phyloP scores from a whole-genome alignment of 192 early-diverging fungal genomes.

The Linnemannia elongata region DNA sequence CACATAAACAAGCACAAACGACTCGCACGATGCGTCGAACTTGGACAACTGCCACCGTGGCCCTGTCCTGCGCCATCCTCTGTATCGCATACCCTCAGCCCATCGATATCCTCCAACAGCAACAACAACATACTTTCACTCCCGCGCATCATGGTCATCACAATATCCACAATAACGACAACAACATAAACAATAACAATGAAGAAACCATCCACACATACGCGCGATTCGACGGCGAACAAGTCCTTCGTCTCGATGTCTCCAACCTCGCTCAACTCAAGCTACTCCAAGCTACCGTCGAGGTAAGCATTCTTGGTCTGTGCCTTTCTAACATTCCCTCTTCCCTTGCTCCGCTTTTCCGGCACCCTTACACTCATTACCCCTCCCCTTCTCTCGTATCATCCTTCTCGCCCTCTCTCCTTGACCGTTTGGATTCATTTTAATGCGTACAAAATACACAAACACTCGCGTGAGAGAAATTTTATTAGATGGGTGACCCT shows the following conservation, averaged over 20 bases:
- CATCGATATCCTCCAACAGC: constrained; percentile 1
- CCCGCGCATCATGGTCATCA: not conserved
- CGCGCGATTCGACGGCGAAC: constrained; percentile 40
- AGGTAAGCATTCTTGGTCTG: constrained; percentile 19
- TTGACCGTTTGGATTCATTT: constrained; percentile 1
- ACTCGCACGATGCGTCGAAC: constrained; percentile 10
- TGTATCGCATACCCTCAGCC: constrained; percentile 24
- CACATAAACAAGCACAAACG: not conserved
- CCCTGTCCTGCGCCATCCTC: constrained; percentile 23
- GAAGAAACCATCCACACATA: constrained; percentile 5
- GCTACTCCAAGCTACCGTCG: constrained; percentile 24
- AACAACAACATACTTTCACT: constrained; percentile 23
- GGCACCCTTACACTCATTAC: not conserved
- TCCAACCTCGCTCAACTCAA: constrained; percentile 29
- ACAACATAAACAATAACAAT: not conserved
- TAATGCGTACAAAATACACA: not conserved
- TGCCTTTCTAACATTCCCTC: not conserved
- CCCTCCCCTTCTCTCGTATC: not conserved
- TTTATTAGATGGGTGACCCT: not conserved
- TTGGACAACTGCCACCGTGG: constrained; percentile 22
- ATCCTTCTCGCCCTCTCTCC: not conserved
- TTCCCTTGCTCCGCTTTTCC: not conserved
- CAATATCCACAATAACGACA: not conserved
- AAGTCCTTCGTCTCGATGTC: constrained; percentile 40
- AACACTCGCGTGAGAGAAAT: not conserved